phyloP scores from a whole-genome alignment of 2,329 filamentous ascomycete genomes.

The Fusarium sarcochroum region DNA sequence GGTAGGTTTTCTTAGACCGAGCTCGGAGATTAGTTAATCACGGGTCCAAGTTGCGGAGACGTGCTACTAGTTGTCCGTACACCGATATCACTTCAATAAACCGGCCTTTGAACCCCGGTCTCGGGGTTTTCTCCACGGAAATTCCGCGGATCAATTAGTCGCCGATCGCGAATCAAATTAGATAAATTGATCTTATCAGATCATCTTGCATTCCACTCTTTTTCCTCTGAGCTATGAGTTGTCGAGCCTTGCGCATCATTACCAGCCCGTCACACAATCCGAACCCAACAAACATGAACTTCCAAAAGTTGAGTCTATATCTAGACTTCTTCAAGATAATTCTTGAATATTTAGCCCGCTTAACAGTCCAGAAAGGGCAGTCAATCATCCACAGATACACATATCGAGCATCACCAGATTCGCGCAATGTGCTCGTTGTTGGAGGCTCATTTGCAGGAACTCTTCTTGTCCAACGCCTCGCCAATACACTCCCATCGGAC shows the following conservation, averaged over 20 bases:
- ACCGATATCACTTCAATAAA: neutral
- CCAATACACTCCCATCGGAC: constrained; percentile 25
- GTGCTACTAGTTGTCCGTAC: no score
- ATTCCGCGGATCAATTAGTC: neutral
- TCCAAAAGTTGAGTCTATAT: constrained; percentile 10
- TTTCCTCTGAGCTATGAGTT: neutral
- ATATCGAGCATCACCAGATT: constrained; percentile 6
- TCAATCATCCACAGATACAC: constrained; percentile 23
- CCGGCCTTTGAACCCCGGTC: neutral
- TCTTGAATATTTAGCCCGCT: neutral
- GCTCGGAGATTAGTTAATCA: no score
- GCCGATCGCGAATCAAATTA: no score
- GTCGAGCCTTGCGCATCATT: neutral
- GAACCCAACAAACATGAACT: neutral
- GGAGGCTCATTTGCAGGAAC: constrained; percentile 36
- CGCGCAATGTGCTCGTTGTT: constrained; percentile 25
- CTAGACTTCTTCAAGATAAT: constrained; percentile 17
- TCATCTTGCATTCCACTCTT: constrained; percentile 8
- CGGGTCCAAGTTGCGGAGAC: no score
- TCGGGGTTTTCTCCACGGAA: neutral
- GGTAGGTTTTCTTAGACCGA: no score
- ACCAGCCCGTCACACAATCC: neutral
- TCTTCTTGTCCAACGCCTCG: constrained; percentile 15
- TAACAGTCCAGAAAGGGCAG: neutral
- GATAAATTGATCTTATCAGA: constrained; percentile 14